Conservation (phyloP, 495 filamentous ascomycete genomes). For the Tuber umbilicatum region DNA sequence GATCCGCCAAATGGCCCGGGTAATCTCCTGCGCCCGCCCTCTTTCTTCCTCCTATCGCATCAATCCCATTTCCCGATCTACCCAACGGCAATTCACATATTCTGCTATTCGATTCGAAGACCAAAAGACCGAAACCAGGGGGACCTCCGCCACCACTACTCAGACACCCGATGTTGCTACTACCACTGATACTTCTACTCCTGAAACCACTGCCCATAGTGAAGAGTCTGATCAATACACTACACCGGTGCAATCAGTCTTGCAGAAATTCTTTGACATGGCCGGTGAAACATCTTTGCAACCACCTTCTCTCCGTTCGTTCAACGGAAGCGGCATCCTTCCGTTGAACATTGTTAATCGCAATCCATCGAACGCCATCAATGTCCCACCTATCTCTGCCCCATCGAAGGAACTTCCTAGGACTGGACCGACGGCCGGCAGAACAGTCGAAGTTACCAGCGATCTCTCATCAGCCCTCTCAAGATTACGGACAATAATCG, state of each 20-base stretch:
- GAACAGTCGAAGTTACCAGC: constrained; percentile 51
- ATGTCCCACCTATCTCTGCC: background rate
- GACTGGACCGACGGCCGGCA: constrained; percentile 52
- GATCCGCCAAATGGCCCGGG: constrained; percentile 43
- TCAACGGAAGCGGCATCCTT: background rate
- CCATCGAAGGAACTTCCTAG: constrained; percentile 39
- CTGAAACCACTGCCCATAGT: background rate
- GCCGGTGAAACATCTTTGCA: background rate
- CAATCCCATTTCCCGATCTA: background rate
- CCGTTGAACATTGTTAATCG: background rate
- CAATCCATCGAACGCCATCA: background rate
- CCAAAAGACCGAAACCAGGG: constrained; percentile 27
- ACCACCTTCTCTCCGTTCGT: background rate
- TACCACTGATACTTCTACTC: background rate
- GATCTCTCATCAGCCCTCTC: constrained; percentile 54
- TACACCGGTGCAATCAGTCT: background rate
- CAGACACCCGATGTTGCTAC: background rate
- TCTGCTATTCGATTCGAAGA: constrained; percentile 27
- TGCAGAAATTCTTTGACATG: background rate
- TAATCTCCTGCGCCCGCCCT: constrained; percentile 29
- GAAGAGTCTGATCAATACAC: constrained; percentile 4
- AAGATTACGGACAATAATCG: constrained; percentile 47
- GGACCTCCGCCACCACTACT: background rate
- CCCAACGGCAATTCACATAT: constrained; percentile 37
- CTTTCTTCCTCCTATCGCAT: constrained; percentile 25